Evolutionary conservation across 495 filamentous ascomycete genomes (phyloP).

Genomic region (Annulohypoxylon maeteangense): DNA sequence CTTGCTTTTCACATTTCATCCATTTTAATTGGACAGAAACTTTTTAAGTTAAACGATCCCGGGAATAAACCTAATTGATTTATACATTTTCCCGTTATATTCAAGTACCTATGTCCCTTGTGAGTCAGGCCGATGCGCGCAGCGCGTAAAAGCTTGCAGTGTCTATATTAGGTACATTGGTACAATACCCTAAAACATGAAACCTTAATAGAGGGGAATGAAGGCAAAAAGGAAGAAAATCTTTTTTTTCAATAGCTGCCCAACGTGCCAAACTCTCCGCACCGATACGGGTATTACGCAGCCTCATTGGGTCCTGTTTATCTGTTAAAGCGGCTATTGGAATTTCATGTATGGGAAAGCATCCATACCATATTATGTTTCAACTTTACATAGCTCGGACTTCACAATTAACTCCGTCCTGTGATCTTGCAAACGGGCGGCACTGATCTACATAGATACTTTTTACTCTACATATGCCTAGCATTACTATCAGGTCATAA

Average conservation of each 20-base stretch:
- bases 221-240: conserved; percentile 11
- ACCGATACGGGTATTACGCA: conserved; percentile 4
- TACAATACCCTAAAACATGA: background rate
- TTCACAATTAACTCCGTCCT: conserved; percentile 1
- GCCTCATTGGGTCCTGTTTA: conserved; percentile 20
- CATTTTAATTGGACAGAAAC: conserved; percentile 23
- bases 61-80: background rate
- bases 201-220: conserved; percentile 12
- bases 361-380: background rate
- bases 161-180: background rate
- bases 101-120: background rate
- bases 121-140: conserved; percentile 31
- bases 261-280: conserved; percentile 26
- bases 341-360: conserved; percentile 28
- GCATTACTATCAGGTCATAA: no score
- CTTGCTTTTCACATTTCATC: conserved; percentile 6
- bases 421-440: background rate
- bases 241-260: conserved; percentile 35
- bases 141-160: background rate
- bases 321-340: conserved; percentile 28
- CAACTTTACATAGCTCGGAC: background rate
- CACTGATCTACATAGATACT: no score
- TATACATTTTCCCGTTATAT: no score
- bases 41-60: conserved; percentile 27
- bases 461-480: no score